Evolutionary conservation across 306 rosid genomes (phyloP), one percentile per base, ranked within the genome.

Genomic region (Vigna angularis): DNA sequence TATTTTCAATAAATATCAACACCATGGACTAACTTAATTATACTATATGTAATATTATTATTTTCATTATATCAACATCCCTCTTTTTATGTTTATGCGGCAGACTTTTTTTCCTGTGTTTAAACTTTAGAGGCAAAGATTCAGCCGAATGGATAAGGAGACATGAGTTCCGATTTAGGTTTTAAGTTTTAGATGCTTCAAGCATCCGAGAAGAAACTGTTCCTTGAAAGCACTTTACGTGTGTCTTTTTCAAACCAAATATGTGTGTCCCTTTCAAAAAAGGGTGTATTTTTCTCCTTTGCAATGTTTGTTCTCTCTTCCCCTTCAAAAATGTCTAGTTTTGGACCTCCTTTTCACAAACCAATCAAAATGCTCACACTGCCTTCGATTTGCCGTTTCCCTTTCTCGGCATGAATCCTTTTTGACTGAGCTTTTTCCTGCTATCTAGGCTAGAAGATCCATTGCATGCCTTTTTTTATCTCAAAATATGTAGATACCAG

Each of bases 401-500:
- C 90, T 92, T 92, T 89, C 90, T 85, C 79, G 88, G 91, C 92
- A 85, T 88, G 92, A 68, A 89, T 76, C 88, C 82, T 73, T 89
- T 90, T 90, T 93, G 90, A 92, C 96, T 89, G 14, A 59, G 50
- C 90, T 83, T 75, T 89, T 80, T 59, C 81, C 66, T 34, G 58
- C 74, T 75, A 78, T 72, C 75, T 58, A 86, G 62, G 70, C 82
- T 36, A 70, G 47, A 81, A 83, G 63, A 76, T 79, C 83, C 85
- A 83, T 80, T 58, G 55, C 73, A 26, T 87, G 80, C 86, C 85
- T 87, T 80, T 36, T 36, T 80, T 76, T 76, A 47, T 66, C 86
- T 70, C 63, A 58, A 79, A 82, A 30, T 48, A 67, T 70, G 20
- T 40, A 6, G 22, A 66, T 44, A 14, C 73, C 47, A 10, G 62